Base-by-base conservation (phyloP, 148 eudicot genomes). In the Silene latifolia region DNA sequence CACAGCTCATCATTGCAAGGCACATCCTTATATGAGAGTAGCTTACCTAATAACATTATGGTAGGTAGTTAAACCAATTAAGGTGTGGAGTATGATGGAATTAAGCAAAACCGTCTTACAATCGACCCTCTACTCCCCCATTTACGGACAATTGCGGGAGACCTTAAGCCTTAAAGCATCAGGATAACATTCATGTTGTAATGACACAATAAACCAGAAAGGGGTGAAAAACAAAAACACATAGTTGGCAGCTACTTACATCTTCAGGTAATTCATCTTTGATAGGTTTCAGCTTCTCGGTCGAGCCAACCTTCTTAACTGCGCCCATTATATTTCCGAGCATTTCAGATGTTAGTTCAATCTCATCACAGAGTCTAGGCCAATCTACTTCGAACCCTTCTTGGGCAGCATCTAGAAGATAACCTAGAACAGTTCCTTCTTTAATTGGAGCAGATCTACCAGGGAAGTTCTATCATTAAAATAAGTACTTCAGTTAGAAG, bases 371-470 rank as follows among this genome's bases (percentile, higher is more conserved):
- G 46, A 89, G 80, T 83, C 97, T 85, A 72, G 79, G 69, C 97
- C 97, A 92, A 63, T 92, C 88, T 74, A 89, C 61, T 15, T 63
- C 58, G 39, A 82, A 88, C 35, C 97, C 97, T 65, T 92, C 92
- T 77, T 76, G 83, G 42, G 82, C 90, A 63, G 97, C 97, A 79
- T 92, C 97, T 42, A 92, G 77, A 29, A 92, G 76, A 82, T 89
- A 92, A 68, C 77, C 78, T 4, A 80, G 61, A 42, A 89, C 89
- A 48, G 97, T 92, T 75, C 79, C 82, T 82, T 87, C 97, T 80
- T 92, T 86, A 65, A 92, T 85, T 14, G 97, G 86, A 75, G 90
- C 94, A 78, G 92, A 74, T 89, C 97, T 87, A 77, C 89, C 85
- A 68, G 97, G 90, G 75, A 75, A 82, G 75, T 89, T 89, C 94